phyloP scores from a whole-genome alignment of 1,139 yeast species.

The Arxiozyma slooffiae region DNA sequence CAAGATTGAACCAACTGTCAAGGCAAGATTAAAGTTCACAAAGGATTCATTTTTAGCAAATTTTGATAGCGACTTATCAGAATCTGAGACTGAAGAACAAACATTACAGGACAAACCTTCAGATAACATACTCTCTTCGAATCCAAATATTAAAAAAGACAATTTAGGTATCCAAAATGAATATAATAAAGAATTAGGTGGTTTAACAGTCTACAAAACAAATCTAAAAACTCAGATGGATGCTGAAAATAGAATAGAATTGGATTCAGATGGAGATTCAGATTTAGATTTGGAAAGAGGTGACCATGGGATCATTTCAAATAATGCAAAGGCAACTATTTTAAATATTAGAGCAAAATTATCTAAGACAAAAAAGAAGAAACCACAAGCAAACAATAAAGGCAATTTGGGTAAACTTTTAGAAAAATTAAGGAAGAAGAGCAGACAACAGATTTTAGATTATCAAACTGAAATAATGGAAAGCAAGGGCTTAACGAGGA shows the following conservation, averaged over 20 bases:
- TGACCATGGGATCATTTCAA: conserved; percentile 7
- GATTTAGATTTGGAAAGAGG: conserved; percentile 11
- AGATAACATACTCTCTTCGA: neutral
- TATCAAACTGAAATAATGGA: conserved; percentile 24
- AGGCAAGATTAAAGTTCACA: conserved; percentile 9
- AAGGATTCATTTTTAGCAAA: conserved; percentile 16
- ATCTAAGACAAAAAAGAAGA: conserved; percentile 23
- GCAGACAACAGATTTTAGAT: conserved; percentile 29
- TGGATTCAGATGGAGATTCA: conserved; percentile 17
- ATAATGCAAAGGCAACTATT: conserved; percentile 30
- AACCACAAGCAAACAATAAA: conserved; percentile 8
- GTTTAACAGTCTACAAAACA: conserved; percentile 16
- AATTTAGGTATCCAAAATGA: neutral
- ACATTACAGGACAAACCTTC: neutral
- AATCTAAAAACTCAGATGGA: conserved; percentile 13
- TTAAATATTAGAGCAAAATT: conserved; percentile 31
- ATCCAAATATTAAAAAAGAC: neutral
- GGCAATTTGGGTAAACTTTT: conserved; percentile 23
- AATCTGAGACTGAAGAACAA: neutral
- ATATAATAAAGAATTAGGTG: conserved; percentile 1
- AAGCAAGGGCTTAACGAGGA: conserved; percentile 20
- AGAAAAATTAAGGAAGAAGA: conserved; percentile 25
- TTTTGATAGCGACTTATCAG: conserved; percentile 13
- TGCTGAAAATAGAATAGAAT: conserved; percentile 9
- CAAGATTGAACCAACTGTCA: neutral